Evolutionary conservation across 352 stramenopile genomes (phyloP).

Genomic region (Phytophthora europaea): DNA sequence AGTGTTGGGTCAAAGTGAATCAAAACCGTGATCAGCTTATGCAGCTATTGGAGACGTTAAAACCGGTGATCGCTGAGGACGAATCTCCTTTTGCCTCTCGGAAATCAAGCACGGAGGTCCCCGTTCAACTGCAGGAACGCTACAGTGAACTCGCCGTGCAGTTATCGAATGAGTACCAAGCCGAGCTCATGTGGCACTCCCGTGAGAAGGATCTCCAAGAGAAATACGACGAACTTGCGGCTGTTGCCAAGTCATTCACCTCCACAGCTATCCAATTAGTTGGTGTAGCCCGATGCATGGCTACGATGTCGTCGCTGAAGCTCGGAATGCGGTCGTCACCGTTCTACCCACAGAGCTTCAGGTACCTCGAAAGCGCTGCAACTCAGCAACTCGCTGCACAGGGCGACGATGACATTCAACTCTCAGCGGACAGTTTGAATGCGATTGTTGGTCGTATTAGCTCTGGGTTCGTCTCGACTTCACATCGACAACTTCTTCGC

Average conservation of each 20-base stretch:
- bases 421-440: neutral
- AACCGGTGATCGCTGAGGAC: slow-evolving; percentile 6
- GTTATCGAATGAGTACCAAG: slow-evolving; percentile 24
- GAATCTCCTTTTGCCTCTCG: slow-evolving; percentile 29
- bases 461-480: slow-evolving; percentile 38
- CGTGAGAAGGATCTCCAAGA: slow-evolving; percentile 5
- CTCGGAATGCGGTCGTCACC: slow-evolving; percentile 14
- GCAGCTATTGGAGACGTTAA: slow-evolving; percentile 15
- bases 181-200: slow-evolving; percentile 23
- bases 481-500: slow-evolving; percentile 40
- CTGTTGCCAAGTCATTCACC: neutral
- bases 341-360: slow-evolving; percentile 42
- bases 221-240: slow-evolving; percentile 11
- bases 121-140: slow-evolving; percentile 27
- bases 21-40: slow-evolving; percentile 15
- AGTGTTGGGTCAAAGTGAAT: slow-evolving; percentile 24
- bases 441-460: slow-evolving; percentile 20
- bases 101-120: slow-evolving; percentile 2
- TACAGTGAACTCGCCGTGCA: slow-evolving; percentile 28
- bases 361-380: slow-evolving; percentile 38
- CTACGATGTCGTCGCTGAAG: slow-evolving; percentile 24
- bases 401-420: slow-evolving; percentile 1
- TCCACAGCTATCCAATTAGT: slow-evolving; percentile 19
- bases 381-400: slow-evolving; percentile 19
- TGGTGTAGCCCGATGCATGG: slow-evolving; percentile 29